Evolutionary conservation across 2,329 filamentous ascomycete genomes (phyloP), one percentile per base, ranked within the genome.

Genomic region (Epichloe gansuensis): DNA sequence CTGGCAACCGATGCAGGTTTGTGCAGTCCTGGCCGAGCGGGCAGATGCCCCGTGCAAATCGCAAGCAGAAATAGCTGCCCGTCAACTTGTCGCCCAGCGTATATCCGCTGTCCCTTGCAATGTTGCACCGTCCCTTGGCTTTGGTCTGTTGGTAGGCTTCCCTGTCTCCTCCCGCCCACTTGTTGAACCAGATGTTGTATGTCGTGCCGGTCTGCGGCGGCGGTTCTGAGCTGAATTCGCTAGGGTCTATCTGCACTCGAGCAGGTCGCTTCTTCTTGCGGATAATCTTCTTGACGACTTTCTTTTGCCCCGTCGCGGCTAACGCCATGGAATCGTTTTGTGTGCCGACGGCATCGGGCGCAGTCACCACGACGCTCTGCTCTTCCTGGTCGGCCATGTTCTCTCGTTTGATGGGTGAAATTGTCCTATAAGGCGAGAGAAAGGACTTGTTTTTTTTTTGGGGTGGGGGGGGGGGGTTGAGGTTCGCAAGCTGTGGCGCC

Each of bases 161-260:
- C 55, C 89, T 81, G 69, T 98, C 93, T 63, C 93, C 93, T 58
- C 93, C 93, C 1, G 84, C 86, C 90, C 91, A 97, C 70, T 96
- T 97, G 73, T 95, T 96, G 72, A 96, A 95, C 91, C 60, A 61
- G 46, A 61, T 94, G 69, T 98, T 98, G 77, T 93, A 98, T 53
- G 90, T 89, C 0, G 88, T 95, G 50, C 93, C 93, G 0, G 91
- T 97, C 63, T 97, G 90, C 1, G 88, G 87, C 15, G 90, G 89
- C 4, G 87, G 85, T 61, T 95, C 89, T 36, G 84, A 84, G 60
- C 85, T 87, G 70, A 95, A 79, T 43, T 84, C 84, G 41, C 85
- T 82, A 2, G 89, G 82, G 63, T 98, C 93, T 62, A 96, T 84
- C 71, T 98, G 93, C 0, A 87, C 85, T 54, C 91, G 82, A 46